These are phyloP conservation scores for Coniochaeta prunicola DNA, from an alignment of 2,329 filamentous ascomycete species.

Conservation along the genomic window DNA sequence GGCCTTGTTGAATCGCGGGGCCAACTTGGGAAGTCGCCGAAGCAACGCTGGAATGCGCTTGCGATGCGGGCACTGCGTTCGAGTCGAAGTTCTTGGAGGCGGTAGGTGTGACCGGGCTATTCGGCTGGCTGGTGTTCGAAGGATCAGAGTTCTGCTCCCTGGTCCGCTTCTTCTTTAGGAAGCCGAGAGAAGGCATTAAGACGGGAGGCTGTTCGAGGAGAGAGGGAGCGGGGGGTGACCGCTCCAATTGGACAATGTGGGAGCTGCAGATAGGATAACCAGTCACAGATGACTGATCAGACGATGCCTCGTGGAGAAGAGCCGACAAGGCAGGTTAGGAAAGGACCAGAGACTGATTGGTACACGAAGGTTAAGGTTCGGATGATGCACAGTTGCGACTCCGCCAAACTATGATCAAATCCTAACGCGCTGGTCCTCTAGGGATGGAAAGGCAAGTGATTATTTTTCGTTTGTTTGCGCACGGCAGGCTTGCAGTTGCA, in stretches of 20 bases:
- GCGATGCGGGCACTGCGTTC: constrained; percentile 25
- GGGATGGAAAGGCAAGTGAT: background rate
- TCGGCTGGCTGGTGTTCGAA: constrained; percentile 58
- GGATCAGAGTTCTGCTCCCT: constrained; percentile 76
- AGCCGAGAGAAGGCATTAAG: constrained; percentile 86
- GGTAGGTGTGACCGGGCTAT: constrained; percentile 55
- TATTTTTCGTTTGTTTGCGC: background rate
- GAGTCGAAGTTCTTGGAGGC: constrained; percentile 36
- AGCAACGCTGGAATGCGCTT: constrained; percentile 14
- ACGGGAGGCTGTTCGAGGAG: constrained; percentile 1
- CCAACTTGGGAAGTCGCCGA: constrained; percentile 10
- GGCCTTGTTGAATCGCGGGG: background rate
- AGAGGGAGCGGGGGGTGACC: background rate
- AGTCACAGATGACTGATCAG: background rate
- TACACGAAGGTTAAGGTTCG: background rate
- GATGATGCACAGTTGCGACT: background rate
- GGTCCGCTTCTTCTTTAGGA: constrained; percentile 98
- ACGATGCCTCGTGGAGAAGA: background rate
- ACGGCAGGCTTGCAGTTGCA: background rate
- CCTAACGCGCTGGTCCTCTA: background rate
- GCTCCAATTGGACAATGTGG: constrained; percentile 1
- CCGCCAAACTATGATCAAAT: background rate
- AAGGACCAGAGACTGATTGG: background rate
- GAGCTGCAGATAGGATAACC: background rate
- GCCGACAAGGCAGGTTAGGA: background rate